phyloP scores from a whole-genome alignment of 768 basidiomycete genomes.

The Amanita exitialis region DNA sequence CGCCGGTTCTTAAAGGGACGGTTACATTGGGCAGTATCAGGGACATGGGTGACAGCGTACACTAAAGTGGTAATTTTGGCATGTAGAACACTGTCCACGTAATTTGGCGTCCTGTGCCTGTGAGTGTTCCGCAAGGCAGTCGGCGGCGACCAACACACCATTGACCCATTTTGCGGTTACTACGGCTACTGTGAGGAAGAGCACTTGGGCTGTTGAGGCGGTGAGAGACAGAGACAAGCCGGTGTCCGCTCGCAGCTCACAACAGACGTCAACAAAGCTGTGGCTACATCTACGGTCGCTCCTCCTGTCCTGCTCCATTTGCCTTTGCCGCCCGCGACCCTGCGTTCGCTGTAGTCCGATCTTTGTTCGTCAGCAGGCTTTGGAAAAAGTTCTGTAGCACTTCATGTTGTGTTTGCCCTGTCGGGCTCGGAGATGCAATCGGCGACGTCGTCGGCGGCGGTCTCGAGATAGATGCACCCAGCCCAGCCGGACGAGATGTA shows the following conservation, averaged over 20 bases:
- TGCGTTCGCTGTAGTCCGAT: constrained; percentile 24
- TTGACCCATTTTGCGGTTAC: constrained; percentile 30
- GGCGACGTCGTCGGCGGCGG: constrained; percentile 29
- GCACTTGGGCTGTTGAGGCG: background rate
- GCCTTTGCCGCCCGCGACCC: constrained; percentile 17
- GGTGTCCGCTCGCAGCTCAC: constrained; percentile 11
- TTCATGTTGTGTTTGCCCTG: constrained; percentile 67
- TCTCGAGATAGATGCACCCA: constrained; percentile 25
- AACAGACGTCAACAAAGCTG: constrained; percentile 25
- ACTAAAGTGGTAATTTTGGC: constrained; percentile 70
- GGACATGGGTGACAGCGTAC: constrained; percentile 32
- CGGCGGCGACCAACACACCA: constrained; percentile 9
- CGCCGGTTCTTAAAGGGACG: constrained; percentile 42
- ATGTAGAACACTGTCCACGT: constrained; percentile 63
- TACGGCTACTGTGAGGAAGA: constrained; percentile 9
- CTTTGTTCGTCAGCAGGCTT: constrained; percentile 64
- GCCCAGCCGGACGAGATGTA: constrained; percentile 28
- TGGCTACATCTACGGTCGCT: constrained; percentile 14
- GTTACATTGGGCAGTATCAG: constrained; percentile 1
- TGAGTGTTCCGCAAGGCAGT: constrained; percentile 9
- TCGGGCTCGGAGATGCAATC: constrained; percentile 16
- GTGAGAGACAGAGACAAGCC: constrained; percentile 13
- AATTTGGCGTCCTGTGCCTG: constrained; percentile 51
- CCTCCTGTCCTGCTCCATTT: constrained; percentile 11
- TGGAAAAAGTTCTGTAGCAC: constrained; percentile 86